Percentiles rank a stretch among this genome's conserved stretches.
Evolutionary conservation across 331 rosid species (phyloP).

Genomic region (Rhamnella rubrinervis): DNA sequence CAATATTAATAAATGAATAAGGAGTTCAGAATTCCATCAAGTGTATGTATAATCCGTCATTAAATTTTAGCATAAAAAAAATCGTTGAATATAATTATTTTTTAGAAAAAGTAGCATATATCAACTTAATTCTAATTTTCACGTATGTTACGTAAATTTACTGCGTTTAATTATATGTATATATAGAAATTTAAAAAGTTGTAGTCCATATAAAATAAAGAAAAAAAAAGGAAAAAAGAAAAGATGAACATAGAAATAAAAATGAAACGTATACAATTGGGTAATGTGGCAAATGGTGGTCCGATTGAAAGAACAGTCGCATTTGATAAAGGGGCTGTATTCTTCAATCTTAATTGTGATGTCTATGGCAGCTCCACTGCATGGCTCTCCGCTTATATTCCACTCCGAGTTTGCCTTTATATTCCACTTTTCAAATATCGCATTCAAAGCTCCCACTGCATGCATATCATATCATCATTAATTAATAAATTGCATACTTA

Average conservation of each 20-base stretch:
- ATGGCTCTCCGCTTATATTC: constrained; percentile 64
- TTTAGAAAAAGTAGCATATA: too few relatives aligned
- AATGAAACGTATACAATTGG: constrained; percentile 33
- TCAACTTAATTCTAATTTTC: too few relatives aligned
- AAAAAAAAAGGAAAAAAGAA: background rate
- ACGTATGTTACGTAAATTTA: too few relatives aligned
- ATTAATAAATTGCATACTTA: too few relatives aligned
- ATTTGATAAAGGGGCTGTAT: constrained; percentile 64
- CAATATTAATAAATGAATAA: too few relatives aligned
- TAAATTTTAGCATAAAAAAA: too few relatives aligned
- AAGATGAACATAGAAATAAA: background rate
- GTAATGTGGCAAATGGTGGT: constrained; percentile 58
- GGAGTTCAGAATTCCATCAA: too few relatives aligned
- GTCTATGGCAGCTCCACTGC: constrained; percentile 64
- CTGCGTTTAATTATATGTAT: too few relatives aligned
- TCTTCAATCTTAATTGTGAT: background rate
- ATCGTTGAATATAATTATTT: too few relatives aligned
- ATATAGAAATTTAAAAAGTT: too few relatives aligned
- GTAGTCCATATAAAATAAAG: background rate
- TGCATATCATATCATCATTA: background rate
- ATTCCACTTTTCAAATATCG: constrained; percentile 61
- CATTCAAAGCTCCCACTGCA: constrained; percentile 55
- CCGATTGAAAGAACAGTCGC: constrained; percentile 44
- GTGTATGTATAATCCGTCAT: too few relatives aligned
- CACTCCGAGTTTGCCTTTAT: constrained; percentile 34